These are phyloP conservation scores for Penstemon newberryi DNA, from an alignment of 257 asterid species.

Conservation along the genomic window DNA sequence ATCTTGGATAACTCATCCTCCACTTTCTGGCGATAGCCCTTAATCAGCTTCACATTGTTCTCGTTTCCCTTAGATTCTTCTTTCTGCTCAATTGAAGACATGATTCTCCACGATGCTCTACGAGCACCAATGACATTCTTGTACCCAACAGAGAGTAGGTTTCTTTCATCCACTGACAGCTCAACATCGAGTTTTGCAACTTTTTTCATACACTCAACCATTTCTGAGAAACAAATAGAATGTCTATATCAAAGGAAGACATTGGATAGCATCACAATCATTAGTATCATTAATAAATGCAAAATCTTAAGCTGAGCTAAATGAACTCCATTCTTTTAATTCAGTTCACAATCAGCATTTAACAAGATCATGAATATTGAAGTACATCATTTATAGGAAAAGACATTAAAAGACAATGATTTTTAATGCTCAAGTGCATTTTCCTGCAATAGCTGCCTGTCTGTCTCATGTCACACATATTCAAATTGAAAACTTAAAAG, in stretches of 20 bases:
- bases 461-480: neutral
- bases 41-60: slow-evolving; percentile 66
- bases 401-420: neutral
- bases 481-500: neutral
- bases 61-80: slow-evolving; percentile 87
- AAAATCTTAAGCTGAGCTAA: neutral
- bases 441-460: neutral
- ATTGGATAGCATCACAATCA: neutral
- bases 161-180: slow-evolving; percentile 86
- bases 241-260: neutral
- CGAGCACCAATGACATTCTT: slow-evolving; percentile 97
- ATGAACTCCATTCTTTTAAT: neutral
- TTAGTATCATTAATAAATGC: neutral
- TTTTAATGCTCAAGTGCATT: neutral
- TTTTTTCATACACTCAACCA: slow-evolving; percentile 86
- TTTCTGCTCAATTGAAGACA: slow-evolving; percentile 94
- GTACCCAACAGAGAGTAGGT: slow-evolving; percentile 94
- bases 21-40: slow-evolving; percentile 70
- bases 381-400: neutral
- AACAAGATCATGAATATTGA: neutral
- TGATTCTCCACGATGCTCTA: slow-evolving; percentile 92
- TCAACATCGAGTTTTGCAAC: slow-evolving; percentile 82
- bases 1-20: slow-evolving; percentile 88
- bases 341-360: neutral
- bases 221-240: slow-evolving; percentile 45